Conservation (phyloP, 208 protist genomes). For the Trypanosoma avium region DNA sequence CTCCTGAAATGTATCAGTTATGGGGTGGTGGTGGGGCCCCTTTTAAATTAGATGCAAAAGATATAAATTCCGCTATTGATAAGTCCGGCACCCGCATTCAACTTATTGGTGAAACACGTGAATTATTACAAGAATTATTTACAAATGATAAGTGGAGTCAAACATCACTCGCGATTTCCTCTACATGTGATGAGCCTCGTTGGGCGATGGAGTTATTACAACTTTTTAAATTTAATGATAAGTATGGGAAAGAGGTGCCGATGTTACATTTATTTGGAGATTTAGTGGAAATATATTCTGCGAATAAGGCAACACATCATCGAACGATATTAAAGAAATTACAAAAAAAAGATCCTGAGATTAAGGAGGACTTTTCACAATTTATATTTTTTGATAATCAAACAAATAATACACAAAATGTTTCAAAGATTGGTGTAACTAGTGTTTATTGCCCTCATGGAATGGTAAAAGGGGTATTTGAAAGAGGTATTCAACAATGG, state of each 20-base stretch:
- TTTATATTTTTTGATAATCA: constrained; percentile 94
- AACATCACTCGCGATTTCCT: constrained; percentile 77
- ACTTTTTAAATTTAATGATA: constrained; percentile 55
- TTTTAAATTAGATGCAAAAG: constrained; percentile 45
- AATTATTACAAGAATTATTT: constrained; percentile 57
- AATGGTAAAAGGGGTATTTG: constrained; percentile 68
- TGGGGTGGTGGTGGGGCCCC: constrained; percentile 70
- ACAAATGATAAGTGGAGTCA: constrained; percentile 46
- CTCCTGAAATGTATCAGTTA: constrained; percentile 90
- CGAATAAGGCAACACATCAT: constrained; percentile 73
- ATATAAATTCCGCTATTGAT: constrained; percentile 63
- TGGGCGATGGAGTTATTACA: constrained; percentile 82
- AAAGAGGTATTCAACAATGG: constrained; percentile 69
- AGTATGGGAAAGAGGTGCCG: constrained; percentile 31
- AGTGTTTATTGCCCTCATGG: constrained; percentile 80
- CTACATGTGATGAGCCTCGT: constrained; percentile 82
- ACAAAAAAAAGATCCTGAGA: constrained; percentile 27
- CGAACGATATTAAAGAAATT: constrained; percentile 48
- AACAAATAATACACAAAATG: constrained; percentile 71
- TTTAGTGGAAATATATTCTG: constrained; percentile 75
- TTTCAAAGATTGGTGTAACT: constrained; percentile 70
- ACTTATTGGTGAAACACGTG: constrained; percentile 77
- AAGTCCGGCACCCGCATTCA: constrained; percentile 47
- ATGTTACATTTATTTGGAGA: constrained; percentile 77
- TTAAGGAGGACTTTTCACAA: constrained; percentile 56